Conservation (phyloP, 345 rosid species). For the Bretschneidera sinensis region DNA sequence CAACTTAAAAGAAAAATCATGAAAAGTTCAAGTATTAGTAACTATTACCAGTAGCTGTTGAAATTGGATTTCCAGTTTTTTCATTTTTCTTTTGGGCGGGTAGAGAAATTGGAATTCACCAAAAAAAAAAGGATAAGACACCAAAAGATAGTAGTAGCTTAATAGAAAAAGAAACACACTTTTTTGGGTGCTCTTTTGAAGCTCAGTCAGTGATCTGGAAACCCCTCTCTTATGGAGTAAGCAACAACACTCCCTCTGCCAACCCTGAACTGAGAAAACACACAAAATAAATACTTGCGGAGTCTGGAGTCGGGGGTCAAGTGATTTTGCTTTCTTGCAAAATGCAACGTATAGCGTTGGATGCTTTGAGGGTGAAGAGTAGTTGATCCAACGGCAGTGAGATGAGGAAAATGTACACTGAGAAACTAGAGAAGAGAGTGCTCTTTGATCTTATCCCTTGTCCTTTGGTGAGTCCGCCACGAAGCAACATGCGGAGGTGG, state of each 20-base stretch:
- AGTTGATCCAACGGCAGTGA: not conserved
- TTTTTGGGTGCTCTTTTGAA: not conserved
- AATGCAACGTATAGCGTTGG: not conserved
- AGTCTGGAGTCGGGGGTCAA: not conserved
- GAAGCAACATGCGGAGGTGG: slow-evolving; percentile 16
- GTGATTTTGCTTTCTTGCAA: too few relatives aligned
- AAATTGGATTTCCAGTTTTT: not conserved
- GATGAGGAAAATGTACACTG: slow-evolving; percentile 1
- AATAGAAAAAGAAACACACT: not conserved
- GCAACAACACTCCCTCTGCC: not conserved
- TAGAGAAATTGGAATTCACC: too few relatives aligned
- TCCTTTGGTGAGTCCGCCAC: slow-evolving; percentile 17
- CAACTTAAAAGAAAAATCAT: not conserved
- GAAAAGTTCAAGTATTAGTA: not conserved
- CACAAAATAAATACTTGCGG: too few relatives aligned
- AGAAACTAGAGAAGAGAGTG: not conserved
- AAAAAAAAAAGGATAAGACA: not conserved
- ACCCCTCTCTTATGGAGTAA: not conserved
- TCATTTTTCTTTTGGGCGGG: too few relatives aligned
- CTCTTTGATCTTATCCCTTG: slow-evolving; percentile 14
- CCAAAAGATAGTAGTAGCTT: not conserved
- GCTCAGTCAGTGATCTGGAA: not conserved
- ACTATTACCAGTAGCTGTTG: not conserved
- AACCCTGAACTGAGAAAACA: not conserved
- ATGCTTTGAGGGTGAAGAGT: not conserved